phyloP scores from a whole-genome alignment of 805 yeast species.

The Wickerhamomyces bisporus region DNA sequence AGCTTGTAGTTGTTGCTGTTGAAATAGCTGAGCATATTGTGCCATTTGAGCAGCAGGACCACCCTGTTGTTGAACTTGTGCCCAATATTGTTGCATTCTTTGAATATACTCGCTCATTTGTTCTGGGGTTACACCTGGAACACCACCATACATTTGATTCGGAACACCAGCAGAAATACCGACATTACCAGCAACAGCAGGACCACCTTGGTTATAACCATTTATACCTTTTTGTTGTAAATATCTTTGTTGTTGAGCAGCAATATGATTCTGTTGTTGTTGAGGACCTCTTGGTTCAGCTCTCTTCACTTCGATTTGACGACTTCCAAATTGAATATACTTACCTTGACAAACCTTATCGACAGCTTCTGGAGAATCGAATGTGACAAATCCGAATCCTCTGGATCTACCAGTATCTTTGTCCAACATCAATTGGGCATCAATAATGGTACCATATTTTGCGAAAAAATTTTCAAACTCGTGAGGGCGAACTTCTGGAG shows the following conservation, averaged over 20 bases:
- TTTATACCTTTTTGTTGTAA: conserved; percentile 16
- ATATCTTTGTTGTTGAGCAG: conserved; percentile 24
- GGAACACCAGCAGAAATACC: conserved; percentile 10
- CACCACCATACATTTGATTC: conserved; percentile 10
- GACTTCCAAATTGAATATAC: conserved; percentile 80
- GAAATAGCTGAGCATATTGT: conserved; percentile 26
- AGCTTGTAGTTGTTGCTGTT: conserved; percentile 4
- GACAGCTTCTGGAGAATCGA: conserved; percentile 91
- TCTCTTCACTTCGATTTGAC: conserved; percentile 76
- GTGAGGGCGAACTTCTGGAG: conserved; percentile 86
- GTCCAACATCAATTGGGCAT: conserved; percentile 95
- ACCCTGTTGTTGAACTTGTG: conserved; percentile 41
- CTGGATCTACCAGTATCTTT: conserved; percentile 95
- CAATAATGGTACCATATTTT: conserved; percentile 86
- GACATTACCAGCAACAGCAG: conserved; percentile 22
- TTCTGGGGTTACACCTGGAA: conserved; percentile 34
- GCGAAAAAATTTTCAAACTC: conserved; percentile 85
- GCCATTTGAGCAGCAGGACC: conserved; percentile 26
- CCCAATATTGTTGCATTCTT: conserved; percentile 60
- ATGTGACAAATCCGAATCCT: conserved; percentile 96
- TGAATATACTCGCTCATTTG: conserved; percentile 62
- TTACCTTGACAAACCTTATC: conserved; percentile 81
- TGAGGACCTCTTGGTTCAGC: conserved; percentile 81
- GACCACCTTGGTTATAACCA: conserved; percentile 13
- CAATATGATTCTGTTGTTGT: conserved; percentile 32